phyloP scores from a whole-genome alignment of 2,329 filamentous ascomycete species.

The Fusarium proliferatum region DNA sequence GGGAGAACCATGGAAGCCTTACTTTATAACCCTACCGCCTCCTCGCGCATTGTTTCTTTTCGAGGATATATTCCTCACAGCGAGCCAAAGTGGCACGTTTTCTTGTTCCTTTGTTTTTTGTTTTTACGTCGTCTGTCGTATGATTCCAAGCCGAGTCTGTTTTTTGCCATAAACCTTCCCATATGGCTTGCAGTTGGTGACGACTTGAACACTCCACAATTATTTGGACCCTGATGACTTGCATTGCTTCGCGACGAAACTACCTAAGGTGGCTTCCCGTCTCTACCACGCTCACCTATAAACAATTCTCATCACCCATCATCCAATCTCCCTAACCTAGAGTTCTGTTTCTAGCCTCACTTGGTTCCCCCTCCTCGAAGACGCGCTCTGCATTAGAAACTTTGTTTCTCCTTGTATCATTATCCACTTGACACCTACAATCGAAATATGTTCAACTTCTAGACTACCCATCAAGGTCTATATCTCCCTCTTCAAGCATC shows the following conservation, averaged over 20 bases:
- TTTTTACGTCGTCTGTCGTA: background rate
- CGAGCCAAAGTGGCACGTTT: background rate
- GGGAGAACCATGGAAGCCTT: background rate
- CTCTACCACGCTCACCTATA: background rate
- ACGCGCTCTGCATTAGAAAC: background rate
- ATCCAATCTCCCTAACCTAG: background rate
- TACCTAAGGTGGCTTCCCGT: background rate
- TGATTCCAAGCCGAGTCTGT: background rate
- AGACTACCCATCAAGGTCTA: slow-evolving; percentile 14
- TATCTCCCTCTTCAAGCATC: background rate
- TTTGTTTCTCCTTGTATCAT: background rate
- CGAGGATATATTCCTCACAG: background rate
- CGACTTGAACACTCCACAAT: slow-evolving; percentile 12
- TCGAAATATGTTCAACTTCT: background rate
- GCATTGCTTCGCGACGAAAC: slow-evolving; percentile 3
- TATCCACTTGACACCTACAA: slow-evolving; percentile 1
- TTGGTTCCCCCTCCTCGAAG: background rate
- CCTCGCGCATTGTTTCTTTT: background rate
- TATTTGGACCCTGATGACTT: slow-evolving; percentile 19
- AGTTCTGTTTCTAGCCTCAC: background rate
- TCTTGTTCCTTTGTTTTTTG: background rate
- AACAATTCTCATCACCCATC: background rate
- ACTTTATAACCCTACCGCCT: slow-evolving; percentile 5
- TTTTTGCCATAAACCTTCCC: background rate
- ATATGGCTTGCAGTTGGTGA: background rate